Conservation (phyloP, 1,139 yeast genomes). For the Saccharomycopsis hybrid region DNA sequence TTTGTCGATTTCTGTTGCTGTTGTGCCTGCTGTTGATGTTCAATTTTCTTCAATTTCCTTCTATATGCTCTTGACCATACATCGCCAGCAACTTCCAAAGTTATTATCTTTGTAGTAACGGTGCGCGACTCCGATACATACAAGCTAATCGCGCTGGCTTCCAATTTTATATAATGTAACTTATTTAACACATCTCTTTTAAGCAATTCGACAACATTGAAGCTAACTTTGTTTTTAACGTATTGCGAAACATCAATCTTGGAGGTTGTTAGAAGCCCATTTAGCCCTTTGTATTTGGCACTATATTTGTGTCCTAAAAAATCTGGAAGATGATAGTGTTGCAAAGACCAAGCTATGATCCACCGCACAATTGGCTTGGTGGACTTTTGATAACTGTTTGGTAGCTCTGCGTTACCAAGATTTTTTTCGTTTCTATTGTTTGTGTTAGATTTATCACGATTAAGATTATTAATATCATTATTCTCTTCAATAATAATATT, state of each 20-base stretch:
- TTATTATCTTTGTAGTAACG: too few species aligned
- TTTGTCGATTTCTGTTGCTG: background rate
- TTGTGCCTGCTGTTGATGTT: background rate
- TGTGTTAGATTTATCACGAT: background rate
- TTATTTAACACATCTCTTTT: background rate
- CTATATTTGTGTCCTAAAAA: constrained; percentile 13
- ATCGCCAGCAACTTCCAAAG: constrained; percentile 24
- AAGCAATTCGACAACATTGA: too few species aligned
- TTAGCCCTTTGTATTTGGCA: constrained; percentile 12
- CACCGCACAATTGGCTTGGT: constrained; percentile 12
- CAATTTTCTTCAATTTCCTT: constrained; percentile 22
- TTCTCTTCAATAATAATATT: background rate
- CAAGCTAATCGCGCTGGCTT: background rate
- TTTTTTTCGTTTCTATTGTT: background rate
- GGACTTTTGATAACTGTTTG: background rate
- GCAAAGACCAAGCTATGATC: constrained; percentile 16
- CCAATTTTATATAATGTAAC: background rate
- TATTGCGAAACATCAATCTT: constrained; percentile 1
- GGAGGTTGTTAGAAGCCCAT: constrained; percentile 9
- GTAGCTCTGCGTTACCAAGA: too few species aligned
- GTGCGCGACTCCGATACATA: background rate
- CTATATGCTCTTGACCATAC: constrained; percentile 33
- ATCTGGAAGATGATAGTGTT: constrained; percentile 15
- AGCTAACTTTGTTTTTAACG: background rate
- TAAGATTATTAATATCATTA: too few species aligned